These are phyloP conservation scores for Alternaria sp. DNA, from an alignment of 2,329 filamentous ascomycete genomes.

Conservation along the genomic window DNA sequence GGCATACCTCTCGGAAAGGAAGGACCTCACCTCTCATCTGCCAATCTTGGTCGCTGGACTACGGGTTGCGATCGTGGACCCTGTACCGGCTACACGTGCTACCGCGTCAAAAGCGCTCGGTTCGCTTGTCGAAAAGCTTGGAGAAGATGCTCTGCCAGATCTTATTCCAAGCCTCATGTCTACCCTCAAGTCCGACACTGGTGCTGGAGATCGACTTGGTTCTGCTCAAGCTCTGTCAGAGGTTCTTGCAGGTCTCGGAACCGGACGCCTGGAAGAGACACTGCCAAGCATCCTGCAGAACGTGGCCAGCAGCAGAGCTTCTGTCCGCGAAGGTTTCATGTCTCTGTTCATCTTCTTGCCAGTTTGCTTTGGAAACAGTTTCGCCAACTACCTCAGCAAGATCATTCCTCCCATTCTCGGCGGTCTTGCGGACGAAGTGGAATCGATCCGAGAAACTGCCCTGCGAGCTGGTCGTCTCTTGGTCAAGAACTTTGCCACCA, in stretches of 20 bases:
- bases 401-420: conserved; percentile 96
- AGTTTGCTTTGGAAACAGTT: conserved; percentile 98
- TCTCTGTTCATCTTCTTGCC: conserved; percentile 99
- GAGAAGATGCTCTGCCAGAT: conserved; percentile 94
- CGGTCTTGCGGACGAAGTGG: conserved; percentile 92
- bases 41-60: conserved; percentile 91
- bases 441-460: conserved; percentile 96
- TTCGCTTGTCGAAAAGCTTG: conserved; percentile 96
- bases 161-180: conserved; percentile 98
- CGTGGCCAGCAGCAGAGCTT: conserved; percentile 85
- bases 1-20: conserved; percentile 94
- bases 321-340: conserved; percentile 98
- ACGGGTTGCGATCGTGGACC: conserved; percentile 88
- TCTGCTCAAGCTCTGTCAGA: conserved; percentile 96
- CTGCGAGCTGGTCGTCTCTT: conserved; percentile 90
- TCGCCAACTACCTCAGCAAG: conserved; percentile 90
- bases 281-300: conserved; percentile 96
- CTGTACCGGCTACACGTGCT: conserved; percentile 92
- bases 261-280: conserved; percentile 90
- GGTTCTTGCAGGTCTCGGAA: conserved; percentile 93
- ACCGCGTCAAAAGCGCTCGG: conserved; percentile 95
- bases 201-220: conserved; percentile 92
- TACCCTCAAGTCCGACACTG: conserved; percentile 95
- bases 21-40: conserved; percentile 88
- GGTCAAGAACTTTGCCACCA: conserved; percentile 97